phyloP scores from a whole-genome alignment of 2,329 filamentous ascomycete genomes.

The Corinectria fuckeliana region DNA sequence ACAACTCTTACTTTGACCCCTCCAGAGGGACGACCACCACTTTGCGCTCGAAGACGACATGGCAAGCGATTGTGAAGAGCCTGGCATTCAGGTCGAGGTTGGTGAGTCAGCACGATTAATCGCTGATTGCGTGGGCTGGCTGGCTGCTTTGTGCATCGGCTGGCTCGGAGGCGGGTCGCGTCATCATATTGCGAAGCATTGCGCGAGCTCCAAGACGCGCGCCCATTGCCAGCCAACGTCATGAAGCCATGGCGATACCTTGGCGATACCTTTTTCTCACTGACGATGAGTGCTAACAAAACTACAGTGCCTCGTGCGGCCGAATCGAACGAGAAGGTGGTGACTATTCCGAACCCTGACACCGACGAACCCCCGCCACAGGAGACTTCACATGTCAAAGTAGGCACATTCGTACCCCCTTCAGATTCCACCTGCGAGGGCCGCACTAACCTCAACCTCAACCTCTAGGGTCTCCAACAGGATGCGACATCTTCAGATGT shows the following conservation, averaged over 20 bases:
- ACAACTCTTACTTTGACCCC: conserved; percentile 16
- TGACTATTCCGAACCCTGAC: conserved; percentile 28
- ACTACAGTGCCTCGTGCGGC: conserved; percentile 6
- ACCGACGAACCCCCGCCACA: conserved; percentile 14
- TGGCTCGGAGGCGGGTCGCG: conserved; percentile 8
- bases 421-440: neutral
- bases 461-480: conserved; percentile 4
- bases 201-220: neutral
- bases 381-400: conserved; percentile 12
- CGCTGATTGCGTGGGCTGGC: neutral
- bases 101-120: conserved; percentile 22
- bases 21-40: conserved; percentile 4
- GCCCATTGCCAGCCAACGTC: neutral
- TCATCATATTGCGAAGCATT: conserved; percentile 1
- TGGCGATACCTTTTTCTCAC: neutral
- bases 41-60: conserved; percentile 22
- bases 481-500: conserved; percentile 21
- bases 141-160: conserved; percentile 1
- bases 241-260: neutral
- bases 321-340: conserved; percentile 32
- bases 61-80: conserved; percentile 21
- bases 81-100: conserved; percentile 14
- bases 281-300: conserved; percentile 14
- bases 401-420: neutral
- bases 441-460: neutral